Evolutionary conservation across 306 rosid genomes (phyloP), one percentile per base, ranked within the genome.

Genomic region (Cyclanthera cordifolia): DNA sequence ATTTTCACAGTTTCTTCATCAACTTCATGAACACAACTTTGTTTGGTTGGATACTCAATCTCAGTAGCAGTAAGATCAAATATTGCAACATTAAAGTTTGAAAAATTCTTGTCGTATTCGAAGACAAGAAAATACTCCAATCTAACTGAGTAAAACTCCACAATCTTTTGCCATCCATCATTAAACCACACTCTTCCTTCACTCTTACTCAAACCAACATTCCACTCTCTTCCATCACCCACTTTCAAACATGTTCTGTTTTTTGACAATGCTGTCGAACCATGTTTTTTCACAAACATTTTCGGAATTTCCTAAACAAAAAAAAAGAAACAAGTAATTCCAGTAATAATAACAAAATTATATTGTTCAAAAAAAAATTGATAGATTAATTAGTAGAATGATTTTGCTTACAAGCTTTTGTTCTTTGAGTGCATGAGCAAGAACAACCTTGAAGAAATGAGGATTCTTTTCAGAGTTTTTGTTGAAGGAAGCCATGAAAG

Each of bases 151-250:
- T 51, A 71, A 17, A 53, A 65, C 30, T 55, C 30, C 0, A 53
- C 55, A 37, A 76, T 71, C 30, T 21, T 71, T 20, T 52, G 49
- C 79, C 60, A 76, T 0, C 79, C 79, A 25, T 63, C 2, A 3
- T 30, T 16, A 27, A 76, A 25, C 75, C 72, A 70, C 23, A 61
- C 56, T 8, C 14, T 21, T 1, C 53, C 13, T 17, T 50, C 16
- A 8, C 49, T 8, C 10, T 53, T 69, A 3, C 1, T 19, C 27
- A 75, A 20, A 8, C 53, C 75, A 41, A 70, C 52, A 6, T 61
- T 23, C 75, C 79, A 70, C 17, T 53, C 54, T 10, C 37, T 25
- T 3, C 75, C 75, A 52, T 58, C 43, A 9, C 67, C 72, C 51
- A 70, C 56, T 19, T 37, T 58, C 12, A 75, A 34, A 13, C 19